Conservation (phyloP, 1,284 basidiomycete genomes). For the Leccinum fuscescens region DNA sequence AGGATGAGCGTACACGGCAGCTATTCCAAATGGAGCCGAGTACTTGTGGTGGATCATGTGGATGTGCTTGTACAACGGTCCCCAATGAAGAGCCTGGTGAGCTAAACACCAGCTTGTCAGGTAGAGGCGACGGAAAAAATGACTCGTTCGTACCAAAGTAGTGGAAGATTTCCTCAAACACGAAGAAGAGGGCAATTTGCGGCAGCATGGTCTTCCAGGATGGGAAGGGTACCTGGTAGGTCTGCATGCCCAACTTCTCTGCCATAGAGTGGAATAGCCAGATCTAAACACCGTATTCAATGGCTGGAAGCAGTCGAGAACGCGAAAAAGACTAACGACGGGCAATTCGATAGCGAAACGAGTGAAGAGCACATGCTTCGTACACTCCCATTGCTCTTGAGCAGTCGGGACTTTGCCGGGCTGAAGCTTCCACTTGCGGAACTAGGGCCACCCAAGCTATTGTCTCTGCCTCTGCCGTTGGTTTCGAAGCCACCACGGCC, state of each 20-base stretch:
- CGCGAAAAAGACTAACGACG: conserved; percentile 48
- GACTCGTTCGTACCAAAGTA: conserved; percentile 52
- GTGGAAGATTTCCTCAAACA: conserved; percentile 96
- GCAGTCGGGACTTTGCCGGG: conserved; percentile 79
- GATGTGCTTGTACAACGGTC: conserved; percentile 92
- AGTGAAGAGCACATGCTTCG: conserved; percentile 90
- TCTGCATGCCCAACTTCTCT: conserved; percentile 86
- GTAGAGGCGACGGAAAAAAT: not conserved
- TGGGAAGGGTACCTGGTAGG: conserved; percentile 93
- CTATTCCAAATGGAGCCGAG: conserved; percentile 94
- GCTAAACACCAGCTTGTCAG: conserved; percentile 44
- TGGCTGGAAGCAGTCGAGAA: not conserved
- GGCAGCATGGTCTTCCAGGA: conserved; percentile 64
- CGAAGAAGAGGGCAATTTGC: conserved; percentile 90
- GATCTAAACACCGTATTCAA: conserved; percentile 54
- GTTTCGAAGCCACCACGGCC: no score
- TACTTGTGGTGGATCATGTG: conserved; percentile 99
- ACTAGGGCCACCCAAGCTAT: conserved; percentile 58
- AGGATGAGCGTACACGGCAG: conserved; percentile 97
- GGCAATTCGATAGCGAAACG: conserved; percentile 97
- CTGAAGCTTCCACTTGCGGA: conserved; percentile 94
- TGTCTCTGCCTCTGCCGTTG: no score
- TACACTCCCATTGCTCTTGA: conserved; percentile 93
- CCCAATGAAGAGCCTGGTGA: conserved; percentile 89
- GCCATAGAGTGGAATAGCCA: conserved; percentile 97